Evolutionary conservation across 805 yeast species (phyloP), one percentile per base, ranked within the genome.

Genomic region (Saccharomycopsis guyanensis): DNA sequence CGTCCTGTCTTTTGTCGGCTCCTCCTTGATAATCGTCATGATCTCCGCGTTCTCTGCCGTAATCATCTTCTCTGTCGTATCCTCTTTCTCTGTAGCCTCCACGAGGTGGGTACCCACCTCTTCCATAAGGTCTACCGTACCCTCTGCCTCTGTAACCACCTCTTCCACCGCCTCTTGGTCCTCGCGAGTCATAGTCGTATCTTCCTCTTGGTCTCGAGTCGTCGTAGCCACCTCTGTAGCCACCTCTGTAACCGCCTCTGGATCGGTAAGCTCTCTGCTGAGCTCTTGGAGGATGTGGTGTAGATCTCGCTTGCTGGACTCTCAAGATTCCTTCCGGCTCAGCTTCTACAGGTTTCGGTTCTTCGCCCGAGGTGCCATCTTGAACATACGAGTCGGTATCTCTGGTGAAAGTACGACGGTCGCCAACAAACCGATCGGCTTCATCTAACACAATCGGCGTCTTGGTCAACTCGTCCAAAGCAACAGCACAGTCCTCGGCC

Each of bases 401-500:
- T 10, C n/a, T 13, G 4, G 32, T 36, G 29, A 24, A 42, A 16
- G 23, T 29, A 24, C 45, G 40, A n/a, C 40, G 45, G 16, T 32
- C 27, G 18, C 40, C 40, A 4, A 33, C 27, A 34, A 33, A 31
- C 23, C 52, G 40, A n/a, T 47, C 49, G 34, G 41, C 51, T 23
- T 43, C 47, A 3, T 38, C 36, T 40, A 52, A 45, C 12, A 44
- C 40, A 38, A 45, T 33, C 7, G 52, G 50, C 19, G 16, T 36
- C 34, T 38, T 35, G 10, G 43, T 34, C 22, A 73, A 57, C 38
- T 60, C 65, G 35, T 66, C 70, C 15, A 79, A 55, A 7, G 82
- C 81, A 32, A 66, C 66, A 53, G 76, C 76, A 52, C 80, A 76
- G 56, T 73, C 78, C 52, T 71, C 75, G 13, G 63, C 56, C 42